phyloP scores from a whole-genome alignment of 768 basidiomycete species.

The Podaxis rugospora region DNA sequence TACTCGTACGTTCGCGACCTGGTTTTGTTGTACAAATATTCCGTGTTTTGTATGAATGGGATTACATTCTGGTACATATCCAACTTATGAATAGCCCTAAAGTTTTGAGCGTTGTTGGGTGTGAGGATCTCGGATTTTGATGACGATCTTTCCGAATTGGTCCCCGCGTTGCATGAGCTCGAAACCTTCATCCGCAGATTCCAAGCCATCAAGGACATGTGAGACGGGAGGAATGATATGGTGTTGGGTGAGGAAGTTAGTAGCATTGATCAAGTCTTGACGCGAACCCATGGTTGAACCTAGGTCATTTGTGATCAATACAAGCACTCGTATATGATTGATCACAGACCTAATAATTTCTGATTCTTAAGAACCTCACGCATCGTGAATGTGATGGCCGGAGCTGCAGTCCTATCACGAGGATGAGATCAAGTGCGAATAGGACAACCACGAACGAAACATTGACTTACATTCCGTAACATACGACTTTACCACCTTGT shows the following conservation, averaged over 20 bases:
- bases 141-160: conserved; percentile 78
- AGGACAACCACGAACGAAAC: background rate
- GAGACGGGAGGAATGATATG: conserved; percentile 69
- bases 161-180: conserved; percentile 55
- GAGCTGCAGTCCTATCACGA: conserved; percentile 55
- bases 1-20: background rate
- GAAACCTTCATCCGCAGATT: conserved; percentile 65
- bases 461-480: conserved; percentile 59
- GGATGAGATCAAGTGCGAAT: background rate
- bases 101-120: background rate
- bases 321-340: background rate
- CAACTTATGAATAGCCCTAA: background rate
- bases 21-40: background rate
- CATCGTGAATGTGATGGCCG: conserved; percentile 68
- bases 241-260: conserved; percentile 62
- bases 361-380: conserved; percentile 72
- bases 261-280: conserved; percentile 68
- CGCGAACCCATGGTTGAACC: conserved; percentile 85
- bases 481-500: conserved; percentile 53
- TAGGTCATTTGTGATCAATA: conserved; percentile 20
- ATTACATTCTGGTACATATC: background rate
- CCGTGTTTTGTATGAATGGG: background rate
- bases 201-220: conserved; percentile 63
- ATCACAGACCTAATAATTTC: conserved; percentile 58
- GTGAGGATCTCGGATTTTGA: conserved; percentile 31